Conservation (phyloP, 345 rosid species). For the Syzygium jambos region DNA sequence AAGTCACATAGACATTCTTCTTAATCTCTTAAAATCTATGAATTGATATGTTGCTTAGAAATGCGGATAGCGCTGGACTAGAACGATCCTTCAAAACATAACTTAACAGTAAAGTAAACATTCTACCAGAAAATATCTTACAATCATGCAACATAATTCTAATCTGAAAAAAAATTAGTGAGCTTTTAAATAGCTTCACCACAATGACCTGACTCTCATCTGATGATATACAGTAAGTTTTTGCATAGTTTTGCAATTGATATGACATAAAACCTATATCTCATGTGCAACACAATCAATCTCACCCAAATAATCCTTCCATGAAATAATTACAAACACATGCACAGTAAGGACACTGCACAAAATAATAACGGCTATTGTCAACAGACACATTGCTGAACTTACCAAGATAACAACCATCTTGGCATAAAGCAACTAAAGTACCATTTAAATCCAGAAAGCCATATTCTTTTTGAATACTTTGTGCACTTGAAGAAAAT, state of each 20-base stretch:
- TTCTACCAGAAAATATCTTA: neutral
- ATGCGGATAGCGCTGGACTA: neutral
- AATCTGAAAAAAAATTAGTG: neutral
- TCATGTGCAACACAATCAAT: neutral
- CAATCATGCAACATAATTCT: neutral
- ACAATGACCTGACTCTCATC: neutral
- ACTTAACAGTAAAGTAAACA: neutral
- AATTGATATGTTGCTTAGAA: neutral
- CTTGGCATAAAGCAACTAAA: neutral
- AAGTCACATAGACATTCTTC: neutral
- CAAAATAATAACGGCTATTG: neutral
- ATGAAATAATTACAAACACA: neutral
- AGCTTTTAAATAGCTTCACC: neutral
- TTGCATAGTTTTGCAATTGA: neutral
- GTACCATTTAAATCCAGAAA: neutral
- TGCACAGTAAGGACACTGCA: neutral
- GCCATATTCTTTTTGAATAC: neutral
- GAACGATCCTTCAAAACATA: neutral
- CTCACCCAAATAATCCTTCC: neutral
- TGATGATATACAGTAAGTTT: neutral
- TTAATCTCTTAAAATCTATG: neutral
- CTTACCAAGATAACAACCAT: neutral
- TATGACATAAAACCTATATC: neutral
- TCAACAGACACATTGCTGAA: neutral
- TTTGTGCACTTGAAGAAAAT: neutral